Conservation (phyloP, 1,284 basidiomycete genomes). For the Pyrrhoderma lamaoense region DNA sequence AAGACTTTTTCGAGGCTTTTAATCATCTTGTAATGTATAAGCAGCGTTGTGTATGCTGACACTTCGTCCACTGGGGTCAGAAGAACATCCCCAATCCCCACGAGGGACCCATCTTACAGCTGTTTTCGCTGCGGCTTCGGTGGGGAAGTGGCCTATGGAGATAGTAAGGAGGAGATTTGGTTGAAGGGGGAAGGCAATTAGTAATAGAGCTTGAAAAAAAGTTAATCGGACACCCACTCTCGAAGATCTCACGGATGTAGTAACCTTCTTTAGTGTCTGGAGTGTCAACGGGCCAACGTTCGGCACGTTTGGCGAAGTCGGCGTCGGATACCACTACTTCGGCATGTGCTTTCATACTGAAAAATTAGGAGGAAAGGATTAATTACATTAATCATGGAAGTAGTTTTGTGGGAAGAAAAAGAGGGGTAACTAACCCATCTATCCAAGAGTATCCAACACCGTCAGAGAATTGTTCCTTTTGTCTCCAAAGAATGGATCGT, state of each 20-base stretch:
- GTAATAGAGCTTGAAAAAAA: slow-evolving; percentile 8
- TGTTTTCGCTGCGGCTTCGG: slow-evolving; percentile 82
- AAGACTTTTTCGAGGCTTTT: too few relatives aligned
- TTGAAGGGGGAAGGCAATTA: slow-evolving; percentile 6
- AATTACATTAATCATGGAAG: background rate
- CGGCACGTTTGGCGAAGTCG: slow-evolving; percentile 64
- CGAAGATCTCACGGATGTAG: slow-evolving; percentile 90
- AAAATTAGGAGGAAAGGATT: too few relatives aligned
- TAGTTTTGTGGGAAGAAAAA: background rate
- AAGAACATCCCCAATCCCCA: slow-evolving; percentile 92
- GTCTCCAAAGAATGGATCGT: slow-evolving; percentile 92
- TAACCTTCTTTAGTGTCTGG: slow-evolving; percentile 99
- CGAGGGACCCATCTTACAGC: slow-evolving; percentile 93
- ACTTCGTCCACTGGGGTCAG: slow-evolving; percentile 92
- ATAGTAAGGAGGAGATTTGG: background rate
- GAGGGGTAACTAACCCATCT: slow-evolving; percentile 60
- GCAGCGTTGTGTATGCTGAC: slow-evolving; percentile 96
- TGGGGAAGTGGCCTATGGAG: slow-evolving; percentile 66
- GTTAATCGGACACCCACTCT: slow-evolving; percentile 41
- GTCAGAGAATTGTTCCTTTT: slow-evolving; percentile 99
- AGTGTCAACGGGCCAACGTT: slow-evolving; percentile 77
- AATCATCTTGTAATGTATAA: slow-evolving; percentile 40
- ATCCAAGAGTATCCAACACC: slow-evolving; percentile 99
- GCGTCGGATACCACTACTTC: slow-evolving; percentile 74
- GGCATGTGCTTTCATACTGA: slow-evolving; percentile 87